Evolutionary conservation across 768 basidiomycete species (phyloP).

Genomic region (Trametes gibbosa): DNA sequence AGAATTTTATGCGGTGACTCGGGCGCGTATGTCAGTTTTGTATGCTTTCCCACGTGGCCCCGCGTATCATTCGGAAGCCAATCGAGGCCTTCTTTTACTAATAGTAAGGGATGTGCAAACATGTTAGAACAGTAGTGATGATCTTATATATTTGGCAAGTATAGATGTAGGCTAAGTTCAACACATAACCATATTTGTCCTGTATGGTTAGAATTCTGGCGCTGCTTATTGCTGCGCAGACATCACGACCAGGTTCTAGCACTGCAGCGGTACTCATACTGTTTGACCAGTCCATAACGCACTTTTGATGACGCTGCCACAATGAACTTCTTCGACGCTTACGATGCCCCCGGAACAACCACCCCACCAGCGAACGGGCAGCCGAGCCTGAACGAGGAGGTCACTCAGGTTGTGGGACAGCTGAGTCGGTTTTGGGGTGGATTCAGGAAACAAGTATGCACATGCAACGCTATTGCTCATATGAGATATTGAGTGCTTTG

Average conservation of each 20-base stretch:
- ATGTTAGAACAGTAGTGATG: background rate
- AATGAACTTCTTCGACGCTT: slow-evolving; percentile 78
- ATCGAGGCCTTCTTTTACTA: no score
- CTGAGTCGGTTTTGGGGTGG: slow-evolving; percentile 88
- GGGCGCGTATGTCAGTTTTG: slow-evolving; percentile 16
- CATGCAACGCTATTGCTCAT: background rate
- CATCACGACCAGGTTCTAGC: no score
- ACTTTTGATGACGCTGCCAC: slow-evolving; percentile 6
- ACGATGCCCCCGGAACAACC: slow-evolving; percentile 50
- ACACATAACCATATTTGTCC: no score
- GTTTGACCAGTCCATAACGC: background rate
- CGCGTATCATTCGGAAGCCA: background rate
- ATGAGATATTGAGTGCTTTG: background rate
- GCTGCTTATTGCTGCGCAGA: no score
- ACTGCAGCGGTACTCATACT: background rate
- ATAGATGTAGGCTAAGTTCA: no score
- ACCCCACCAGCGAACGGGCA: slow-evolving; percentile 45
- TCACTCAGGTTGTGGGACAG: slow-evolving; percentile 85
- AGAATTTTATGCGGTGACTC: slow-evolving; percentile 18
- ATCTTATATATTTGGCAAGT: background rate
- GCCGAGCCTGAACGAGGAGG: slow-evolving; percentile 78
- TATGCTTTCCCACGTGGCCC: slow-evolving; percentile 8
- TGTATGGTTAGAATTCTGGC: no score
- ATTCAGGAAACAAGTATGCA: slow-evolving; percentile 79
- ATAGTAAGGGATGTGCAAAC: no score